Evolutionary conservation across 2,329 filamentous ascomycete genomes (phyloP), one percentile per base, ranked within the genome.

Genomic region (Acrocalymma vagum): DNA sequence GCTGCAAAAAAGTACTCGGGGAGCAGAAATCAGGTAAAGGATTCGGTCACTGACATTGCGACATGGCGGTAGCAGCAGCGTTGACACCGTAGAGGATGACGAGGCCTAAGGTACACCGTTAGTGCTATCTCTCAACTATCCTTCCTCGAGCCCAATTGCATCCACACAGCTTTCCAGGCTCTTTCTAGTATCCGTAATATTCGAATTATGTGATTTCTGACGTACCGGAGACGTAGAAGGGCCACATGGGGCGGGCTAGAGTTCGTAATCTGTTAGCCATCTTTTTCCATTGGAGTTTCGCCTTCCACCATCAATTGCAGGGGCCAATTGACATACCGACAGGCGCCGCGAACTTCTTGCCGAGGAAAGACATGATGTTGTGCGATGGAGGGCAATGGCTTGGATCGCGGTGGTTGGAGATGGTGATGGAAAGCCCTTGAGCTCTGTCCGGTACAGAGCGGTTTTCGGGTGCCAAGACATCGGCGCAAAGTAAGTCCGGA

Each of bases 141-240:
- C 29, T 32, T 22, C 26, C 14, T 29, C 20, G 13, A 18, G 20
- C 23, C 29, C 40, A 43, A 45, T 45, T 48, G 38, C 39, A 15
- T 31, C 49, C 35, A 38, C 34, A 28, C 26, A 14, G 14, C 30
- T 32, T 31, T 28, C 38, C 27, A 26, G 15, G 26, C 40, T 49
- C 37, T 41, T 49, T 23, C 16, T 16, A 4, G 18, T 16, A 22
- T 29, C 27, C n/a, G 14, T 10, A 5, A 14, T 5, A 29, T 18
- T 18, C 14, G 3, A 6, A 6, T n/a, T n/a, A 14, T 38, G 32
- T 33, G 25, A 15, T 36, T 34, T 23, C 52, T 47, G 32, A 80
- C 88, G 71, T 94, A 96, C 93, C 91, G 72, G 93, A 93, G 75
- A 82, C 81, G 81, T 92, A 94, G 84, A 97, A 97, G 62, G 93